Base-by-base conservation (phyloP, 2,329 filamentous ascomycete genomes). In the Cercospora sp. region DNA sequence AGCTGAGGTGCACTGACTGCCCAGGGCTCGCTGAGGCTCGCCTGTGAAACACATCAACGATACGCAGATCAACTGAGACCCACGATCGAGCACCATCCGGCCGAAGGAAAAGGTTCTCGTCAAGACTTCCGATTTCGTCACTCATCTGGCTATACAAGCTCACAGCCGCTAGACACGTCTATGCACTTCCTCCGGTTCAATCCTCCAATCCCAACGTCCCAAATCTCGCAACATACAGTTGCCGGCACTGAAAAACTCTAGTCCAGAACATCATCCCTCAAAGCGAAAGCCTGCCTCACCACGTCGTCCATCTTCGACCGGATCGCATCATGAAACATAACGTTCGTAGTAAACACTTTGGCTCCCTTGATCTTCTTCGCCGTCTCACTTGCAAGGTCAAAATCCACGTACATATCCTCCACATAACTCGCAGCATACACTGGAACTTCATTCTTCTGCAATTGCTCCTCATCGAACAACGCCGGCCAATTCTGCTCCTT, bases 371-470 rank as follows among this genome's bases (percentile, higher is more conserved):
- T 91, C 75, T 89, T 86, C 48, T 82, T 82, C 9, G 92, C 92
- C 16, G 93, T 96, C 73, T 91, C 88, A 73, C 87, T 85, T 8
- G 91, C 90, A 64, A 93, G 82, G 6, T 88, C 87, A 73, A 87
- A 91, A 75, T 96, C 91, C 31, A 98, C 94, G 75, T 96, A 97
- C 91, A 97, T 95, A 77, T 97, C 93, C 70, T 97, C 90, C 4
- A 92, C 79, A 73, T 91, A 98, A 2, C 88, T 90, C 0, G 91
- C 92, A 1, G 93, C 91, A 75, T 95, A 97, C 0, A 97, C 88
- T 0, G 94, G 94, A 0, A 97, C 92, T 67, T 89, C 84, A 75
- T 97, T 97, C 74, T 85, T 86, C 18, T 84, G 85, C 59, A 97
- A 83, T 78, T 91, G 90, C 63, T 87, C 86, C 69, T 88, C 83